These are phyloP conservation scores for Rheum nobile DNA, from an alignment of 148 eudicot species.

Conservation along the genomic window DNA sequence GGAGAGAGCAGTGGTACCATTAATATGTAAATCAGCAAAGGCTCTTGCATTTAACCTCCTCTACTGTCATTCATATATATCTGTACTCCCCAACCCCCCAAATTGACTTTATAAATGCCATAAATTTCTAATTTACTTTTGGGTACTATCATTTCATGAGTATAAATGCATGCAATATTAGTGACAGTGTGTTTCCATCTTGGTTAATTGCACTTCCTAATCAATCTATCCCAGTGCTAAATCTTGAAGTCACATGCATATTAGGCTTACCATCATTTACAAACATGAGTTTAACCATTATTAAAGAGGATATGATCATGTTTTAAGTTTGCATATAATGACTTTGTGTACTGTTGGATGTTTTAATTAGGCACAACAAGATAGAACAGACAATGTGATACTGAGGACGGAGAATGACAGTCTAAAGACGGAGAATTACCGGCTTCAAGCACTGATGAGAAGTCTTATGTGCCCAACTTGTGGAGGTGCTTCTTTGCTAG, in stretches of 20 bases:
- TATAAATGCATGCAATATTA: neutral
- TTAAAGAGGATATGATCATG: too few species aligned
- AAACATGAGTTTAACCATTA: too few species aligned
- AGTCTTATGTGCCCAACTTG: constrained; percentile 10
- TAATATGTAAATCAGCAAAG: neutral
- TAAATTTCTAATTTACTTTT: neutral
- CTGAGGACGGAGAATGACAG: constrained; percentile 7
- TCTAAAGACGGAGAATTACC: constrained; percentile 4
- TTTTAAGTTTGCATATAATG: neutral
- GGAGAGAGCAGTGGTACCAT: neutral
- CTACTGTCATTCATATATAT: neutral
- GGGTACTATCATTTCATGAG: constrained; percentile 4
- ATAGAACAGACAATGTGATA: constrained; percentile 7
- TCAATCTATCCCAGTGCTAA: neutral
- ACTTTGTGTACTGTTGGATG: neutral
- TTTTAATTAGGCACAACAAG: constrained; percentile 6
- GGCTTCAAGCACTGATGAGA: constrained; percentile 10
- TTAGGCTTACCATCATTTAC: too few species aligned
- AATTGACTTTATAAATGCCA: neutral
- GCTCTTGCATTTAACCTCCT: neutral
- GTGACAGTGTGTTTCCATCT: neutral
- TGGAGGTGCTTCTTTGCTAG: constrained; percentile 4
- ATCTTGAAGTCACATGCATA: neutral
- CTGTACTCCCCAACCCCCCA: neutral
- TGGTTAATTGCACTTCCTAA: neutral